These are phyloP conservation scores for Hanseniaspora nectarophila DNA, from an alignment of 805 yeast species.

Conservation along the genomic window DNA sequence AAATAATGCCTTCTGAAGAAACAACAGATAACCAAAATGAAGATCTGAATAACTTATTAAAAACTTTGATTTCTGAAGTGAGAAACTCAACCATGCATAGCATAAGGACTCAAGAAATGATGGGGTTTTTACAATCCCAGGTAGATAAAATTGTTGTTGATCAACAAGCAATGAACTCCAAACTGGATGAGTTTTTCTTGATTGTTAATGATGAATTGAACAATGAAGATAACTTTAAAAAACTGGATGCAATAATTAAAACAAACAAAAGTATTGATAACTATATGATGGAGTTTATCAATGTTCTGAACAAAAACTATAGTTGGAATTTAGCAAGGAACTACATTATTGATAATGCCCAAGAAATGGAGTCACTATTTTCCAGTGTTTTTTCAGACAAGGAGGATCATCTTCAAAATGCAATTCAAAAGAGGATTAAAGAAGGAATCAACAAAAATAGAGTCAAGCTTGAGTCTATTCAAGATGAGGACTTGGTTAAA, in stretches of 20 bases:
- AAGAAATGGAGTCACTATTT: constrained; percentile 9
- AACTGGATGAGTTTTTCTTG: background rate
- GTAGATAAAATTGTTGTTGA: background rate
- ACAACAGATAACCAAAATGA: background rate
- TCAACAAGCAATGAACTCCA: background rate
- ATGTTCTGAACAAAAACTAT: constrained; percentile 7
- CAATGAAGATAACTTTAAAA: background rate
- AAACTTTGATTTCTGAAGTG: background rate
- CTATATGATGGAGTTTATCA: constrained; percentile 13
- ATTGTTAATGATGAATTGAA: background rate
- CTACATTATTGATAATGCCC: constrained; percentile 9
- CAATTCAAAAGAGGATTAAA: background rate
- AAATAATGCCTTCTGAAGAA: background rate
- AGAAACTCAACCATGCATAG: background rate
- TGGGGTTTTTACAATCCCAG: background rate
- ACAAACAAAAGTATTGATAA: constrained; percentile 5
- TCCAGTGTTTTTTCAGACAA: background rate
- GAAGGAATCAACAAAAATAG: background rate
- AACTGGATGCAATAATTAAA: background rate
- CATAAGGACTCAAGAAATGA: background rate
- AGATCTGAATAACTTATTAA: background rate
- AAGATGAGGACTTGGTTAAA: background rate
- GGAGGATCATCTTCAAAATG: background rate
- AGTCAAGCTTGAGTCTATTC: constrained; percentile 9
- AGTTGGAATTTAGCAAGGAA: constrained; percentile 12